Evolutionary conservation across 129 eudicot genomes (phyloP).

Genomic region (Pulicaria dysenterica): DNA sequence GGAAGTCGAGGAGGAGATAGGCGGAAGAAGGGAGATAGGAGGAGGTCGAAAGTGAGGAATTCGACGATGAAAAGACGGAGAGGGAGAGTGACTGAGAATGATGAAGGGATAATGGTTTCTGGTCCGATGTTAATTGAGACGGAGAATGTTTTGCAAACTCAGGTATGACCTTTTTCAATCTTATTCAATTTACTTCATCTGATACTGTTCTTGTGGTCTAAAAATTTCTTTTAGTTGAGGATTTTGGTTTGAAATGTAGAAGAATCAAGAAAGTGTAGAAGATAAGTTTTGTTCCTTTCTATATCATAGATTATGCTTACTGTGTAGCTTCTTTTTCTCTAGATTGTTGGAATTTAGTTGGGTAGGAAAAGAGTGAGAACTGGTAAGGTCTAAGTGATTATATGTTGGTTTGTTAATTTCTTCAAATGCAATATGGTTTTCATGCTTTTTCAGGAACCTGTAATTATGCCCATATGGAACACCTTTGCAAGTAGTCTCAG

Average conservation of each 20-base stretch:
- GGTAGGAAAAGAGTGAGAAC: neutral
- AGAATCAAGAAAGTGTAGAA: neutral
- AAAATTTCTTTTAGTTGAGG: neutral
- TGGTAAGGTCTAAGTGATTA: constrained; percentile 8
- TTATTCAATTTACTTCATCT: neutral
- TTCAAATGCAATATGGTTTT: constrained; percentile 12
- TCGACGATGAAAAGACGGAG: constrained; percentile 36
- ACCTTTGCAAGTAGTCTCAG: constrained; percentile 92
- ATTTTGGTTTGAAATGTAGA: neutral
- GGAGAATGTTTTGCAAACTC: constrained; percentile 81
- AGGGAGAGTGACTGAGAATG: constrained; percentile 30
- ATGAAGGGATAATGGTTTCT: constrained; percentile 60
- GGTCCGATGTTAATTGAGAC: constrained; percentile 81
- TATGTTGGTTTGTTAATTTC: neutral
- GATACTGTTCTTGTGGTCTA: constrained; percentile 6
- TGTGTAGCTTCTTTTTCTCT: neutral
- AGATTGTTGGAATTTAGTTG: constrained; percentile 9
- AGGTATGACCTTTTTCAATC: constrained; percentile 43
- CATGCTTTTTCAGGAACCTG: constrained; percentile 76
- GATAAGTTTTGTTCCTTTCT: constrained; percentile 9
- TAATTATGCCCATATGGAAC: constrained; percentile 82
- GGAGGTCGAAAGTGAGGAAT: constrained; percentile 31
- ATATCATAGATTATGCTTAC: constrained; percentile 9
- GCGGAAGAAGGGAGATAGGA: constrained; percentile 40
- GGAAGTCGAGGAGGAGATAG: constrained; percentile 46